Percentiles rank a stretch among this genome's conserved stretches.
Evolutionary conservation across 805 yeast genomes (phyloP).

Genomic region (Candida anglica): DNA sequence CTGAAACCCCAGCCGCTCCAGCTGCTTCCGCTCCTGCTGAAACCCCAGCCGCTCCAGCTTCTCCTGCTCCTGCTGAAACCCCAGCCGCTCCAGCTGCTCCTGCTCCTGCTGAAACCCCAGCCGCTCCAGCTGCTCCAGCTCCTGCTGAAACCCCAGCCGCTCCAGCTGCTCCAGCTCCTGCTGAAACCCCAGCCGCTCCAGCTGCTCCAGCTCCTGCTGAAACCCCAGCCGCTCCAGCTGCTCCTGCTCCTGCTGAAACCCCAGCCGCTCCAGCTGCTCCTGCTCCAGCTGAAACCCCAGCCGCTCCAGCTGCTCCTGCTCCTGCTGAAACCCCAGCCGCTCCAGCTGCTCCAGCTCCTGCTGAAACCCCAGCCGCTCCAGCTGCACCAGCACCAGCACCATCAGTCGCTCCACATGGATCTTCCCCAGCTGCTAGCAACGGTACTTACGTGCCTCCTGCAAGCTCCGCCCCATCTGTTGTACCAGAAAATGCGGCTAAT

Average conservation of each 20-base stretch:
- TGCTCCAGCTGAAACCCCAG: not conserved
- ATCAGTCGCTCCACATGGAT: not conserved
- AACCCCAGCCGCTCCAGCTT: not conserved
- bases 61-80: not conserved
- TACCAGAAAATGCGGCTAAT: not conserved
- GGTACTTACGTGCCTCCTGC: not conserved
- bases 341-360: not conserved
- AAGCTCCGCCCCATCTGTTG: not conserved
- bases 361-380: not conserved
- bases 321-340: not conserved
- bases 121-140: not conserved
- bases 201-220: not conserved
- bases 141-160: not conserved
- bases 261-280: not conserved
- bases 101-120: not conserved
- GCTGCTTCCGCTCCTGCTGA: not conserved
- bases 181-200: not conserved
- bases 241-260: not conserved
- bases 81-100: not conserved
- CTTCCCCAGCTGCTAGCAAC: not conserved
- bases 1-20: not conserved
- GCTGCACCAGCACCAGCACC: not conserved
- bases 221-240: not conserved
- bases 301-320: not conserved
- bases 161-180: not conserved